A percentile compares a stretch with the other conserved stretches of the same genome.
These are phyloP conservation scores for Cryphonectria parasitica DNA, from an alignment of 2,329 filamentous ascomycete species.

Conservation along the genomic window DNA sequence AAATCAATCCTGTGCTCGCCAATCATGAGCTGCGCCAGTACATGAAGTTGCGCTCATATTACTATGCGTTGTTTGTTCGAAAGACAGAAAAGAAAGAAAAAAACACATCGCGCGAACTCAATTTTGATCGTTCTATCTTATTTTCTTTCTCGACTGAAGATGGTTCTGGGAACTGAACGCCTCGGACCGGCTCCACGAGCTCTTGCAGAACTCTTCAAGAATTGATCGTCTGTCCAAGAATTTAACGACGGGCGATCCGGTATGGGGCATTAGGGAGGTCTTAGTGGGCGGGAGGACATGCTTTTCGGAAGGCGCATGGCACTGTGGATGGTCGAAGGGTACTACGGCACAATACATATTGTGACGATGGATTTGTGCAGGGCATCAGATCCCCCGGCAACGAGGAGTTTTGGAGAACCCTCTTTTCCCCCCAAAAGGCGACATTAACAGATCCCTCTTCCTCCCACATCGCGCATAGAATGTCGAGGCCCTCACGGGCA, in stretches of 20 bases:
- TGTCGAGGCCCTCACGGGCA: slow-evolving; percentile 29
- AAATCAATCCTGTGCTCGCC: background rate
- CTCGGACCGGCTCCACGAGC: background rate
- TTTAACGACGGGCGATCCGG: slow-evolving; percentile 18
- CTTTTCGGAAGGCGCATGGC: slow-evolving; percentile 26
- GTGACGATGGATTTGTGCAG: slow-evolving; percentile 23
- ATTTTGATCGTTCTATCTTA: slow-evolving; percentile 5
- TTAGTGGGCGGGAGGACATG: slow-evolving; percentile 17
- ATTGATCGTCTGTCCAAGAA: slow-evolving; percentile 1
- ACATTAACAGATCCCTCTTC: slow-evolving; percentile 22
- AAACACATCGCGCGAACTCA: slow-evolving; percentile 13
- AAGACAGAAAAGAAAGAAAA: background rate
- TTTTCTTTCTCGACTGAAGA: slow-evolving; percentile 6
- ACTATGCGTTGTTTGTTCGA: slow-evolving; percentile 9
- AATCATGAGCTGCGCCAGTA: slow-evolving; percentile 22
- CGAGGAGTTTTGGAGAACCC: slow-evolving; percentile 17
- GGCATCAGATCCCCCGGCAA: slow-evolving; percentile 22
- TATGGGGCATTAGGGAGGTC: slow-evolving; percentile 14
- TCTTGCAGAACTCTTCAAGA: slow-evolving; percentile 12
- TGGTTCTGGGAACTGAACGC: slow-evolving; percentile 8
- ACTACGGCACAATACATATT: slow-evolving; percentile 14
- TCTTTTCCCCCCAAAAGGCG: slow-evolving; percentile 15
- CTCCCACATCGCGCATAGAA: slow-evolving; percentile 28
- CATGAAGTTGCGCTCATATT: slow-evolving; percentile 20
- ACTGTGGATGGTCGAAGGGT: slow-evolving; percentile 22